Percentiles rank a stretch among this genome's conserved stretches.
Evolutionary conservation across 2,329 filamentous ascomycete genomes (phyloP).

Genomic region (Colletotrichum sublineola): DNA sequence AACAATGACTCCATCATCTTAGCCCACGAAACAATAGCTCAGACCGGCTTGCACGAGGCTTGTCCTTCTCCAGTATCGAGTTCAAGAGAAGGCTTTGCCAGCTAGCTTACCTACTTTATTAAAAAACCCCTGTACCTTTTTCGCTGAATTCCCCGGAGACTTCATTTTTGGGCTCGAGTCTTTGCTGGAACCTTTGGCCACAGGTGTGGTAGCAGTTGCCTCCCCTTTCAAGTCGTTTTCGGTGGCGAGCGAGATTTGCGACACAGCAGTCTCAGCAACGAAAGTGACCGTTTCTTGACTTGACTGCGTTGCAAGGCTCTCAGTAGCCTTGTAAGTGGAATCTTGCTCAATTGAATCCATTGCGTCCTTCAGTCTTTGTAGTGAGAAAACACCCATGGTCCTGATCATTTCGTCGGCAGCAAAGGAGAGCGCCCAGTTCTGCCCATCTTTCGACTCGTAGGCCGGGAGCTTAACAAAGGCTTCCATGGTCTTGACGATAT

Average conservation of each 20-base stretch:
- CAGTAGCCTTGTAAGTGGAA: not conserved
- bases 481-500: not conserved
- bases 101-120: too few species aligned
- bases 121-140: too few species aligned
- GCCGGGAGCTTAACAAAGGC: not conserved
- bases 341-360: not conserved
- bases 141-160: not conserved
- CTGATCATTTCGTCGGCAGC: not conserved
- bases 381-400: not conserved
- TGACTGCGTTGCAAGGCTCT: not conserved
- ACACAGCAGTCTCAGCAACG: not conserved
- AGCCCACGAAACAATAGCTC: too few species aligned
- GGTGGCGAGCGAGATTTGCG: not conserved
- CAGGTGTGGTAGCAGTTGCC: not conserved
- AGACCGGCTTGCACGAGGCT: too few species aligned
- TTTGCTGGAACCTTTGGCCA: not conserved
- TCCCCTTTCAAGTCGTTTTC: not conserved
- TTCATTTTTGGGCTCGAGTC: not conserved
- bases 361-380: too few species aligned
- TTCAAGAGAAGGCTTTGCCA: too few species aligned
- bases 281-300: not conserved
- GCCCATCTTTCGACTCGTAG: not conserved
- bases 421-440: not conserved
- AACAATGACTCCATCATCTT: too few species aligned
- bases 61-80: too few species aligned